A percentile compares a stretch with the other conserved stretches of the same genome.
phyloP scores from a whole-genome alignment of 1,139 yeast genomes.

The Protomyces macrosporus region DNA sequence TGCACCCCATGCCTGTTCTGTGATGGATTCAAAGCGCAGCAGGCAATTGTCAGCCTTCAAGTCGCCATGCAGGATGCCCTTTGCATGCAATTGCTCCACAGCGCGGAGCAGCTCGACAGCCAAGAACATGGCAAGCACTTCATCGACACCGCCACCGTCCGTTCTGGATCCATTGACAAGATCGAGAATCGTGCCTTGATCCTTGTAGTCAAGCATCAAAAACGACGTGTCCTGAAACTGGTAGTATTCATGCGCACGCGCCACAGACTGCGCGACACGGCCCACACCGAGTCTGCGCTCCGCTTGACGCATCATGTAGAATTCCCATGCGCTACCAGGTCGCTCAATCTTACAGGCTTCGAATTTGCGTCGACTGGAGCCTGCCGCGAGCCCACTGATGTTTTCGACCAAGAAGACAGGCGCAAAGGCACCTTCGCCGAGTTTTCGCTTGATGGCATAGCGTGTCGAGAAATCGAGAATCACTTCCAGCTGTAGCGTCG shows the following conservation, averaged over 20 bases:
- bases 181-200: conserved; percentile 73
- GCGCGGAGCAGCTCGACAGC: conserved; percentile 58
- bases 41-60: conserved; percentile 82
- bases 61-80: conserved; percentile 77
- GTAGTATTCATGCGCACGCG: conserved; percentile 52
- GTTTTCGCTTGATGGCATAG: conserved; percentile 50
- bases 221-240: conserved; percentile 69
- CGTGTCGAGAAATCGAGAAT: conserved; percentile 47
- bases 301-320: conserved; percentile 56
- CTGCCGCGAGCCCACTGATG: conserved; percentile 44
- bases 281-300: conserved; percentile 30
- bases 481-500: conserved; percentile 40
- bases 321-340: conserved; percentile 77
- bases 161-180: conserved; percentile 48
- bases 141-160: conserved; percentile 47
- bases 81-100: conserved; percentile 57
- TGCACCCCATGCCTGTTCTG: conserved; percentile 33
- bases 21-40: conserved; percentile 49
- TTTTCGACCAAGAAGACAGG: conserved; percentile 66
- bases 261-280: conserved; percentile 43
- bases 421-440: conserved; percentile 81
- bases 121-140: conserved; percentile 57
- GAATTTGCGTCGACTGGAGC: conserved; percentile 34
- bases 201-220: conserved; percentile 60
- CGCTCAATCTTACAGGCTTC: conserved; percentile 70